Percentiles rank a stretch among this genome's conserved stretches.
These are phyloP conservation scores for Neofusicoccum sp. DNA, from an alignment of 2,329 filamentous ascomycete species.

Conservation along the genomic window DNA sequence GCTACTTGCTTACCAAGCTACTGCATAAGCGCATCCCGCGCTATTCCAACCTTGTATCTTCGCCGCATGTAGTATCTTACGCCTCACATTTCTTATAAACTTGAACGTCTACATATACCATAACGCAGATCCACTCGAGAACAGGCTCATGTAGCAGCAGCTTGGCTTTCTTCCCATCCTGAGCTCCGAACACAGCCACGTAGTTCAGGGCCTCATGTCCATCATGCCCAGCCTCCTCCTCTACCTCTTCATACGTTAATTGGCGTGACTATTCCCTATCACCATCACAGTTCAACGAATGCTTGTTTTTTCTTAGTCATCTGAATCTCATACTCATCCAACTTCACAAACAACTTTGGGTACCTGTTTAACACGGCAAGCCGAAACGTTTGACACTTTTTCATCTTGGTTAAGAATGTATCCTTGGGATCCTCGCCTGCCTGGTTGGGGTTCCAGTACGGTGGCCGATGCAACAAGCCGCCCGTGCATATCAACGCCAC, in stretches of 20 bases:
- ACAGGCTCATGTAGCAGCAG: slow-evolving; percentile 19
- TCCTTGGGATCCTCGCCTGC: slow-evolving; percentile 27
- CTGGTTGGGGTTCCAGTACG: slow-evolving; percentile 30
- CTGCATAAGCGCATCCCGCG: too few relatives aligned
- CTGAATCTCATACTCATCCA: slow-evolving; percentile 33
- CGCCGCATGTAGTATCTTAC: too few relatives aligned
- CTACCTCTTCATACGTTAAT: slow-evolving; percentile 25
- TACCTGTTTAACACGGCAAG: slow-evolving; percentile 25
- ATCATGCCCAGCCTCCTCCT: slow-evolving; percentile 24
- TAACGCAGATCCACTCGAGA: slow-evolving; percentile 20
- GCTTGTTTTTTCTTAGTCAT: slow-evolving; percentile 32
- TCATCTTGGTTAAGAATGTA: slow-evolving; percentile 31
- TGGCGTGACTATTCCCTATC: slow-evolving; percentile 25
- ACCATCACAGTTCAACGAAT: slow-evolving; percentile 28
- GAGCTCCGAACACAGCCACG: slow-evolving; percentile 21
- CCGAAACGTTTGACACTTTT: slow-evolving; percentile 30
- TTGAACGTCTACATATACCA: slow-evolving; percentile 18
- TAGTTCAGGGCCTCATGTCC: slow-evolving; percentile 26
- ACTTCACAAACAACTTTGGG: slow-evolving; percentile 29
- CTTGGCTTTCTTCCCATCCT: slow-evolving; percentile 15
- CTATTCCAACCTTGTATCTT: too few relatives aligned
- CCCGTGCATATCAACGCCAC: slow-evolving; percentile 19
- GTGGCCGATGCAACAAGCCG: slow-evolving; percentile 31
- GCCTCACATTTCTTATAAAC: background rate
- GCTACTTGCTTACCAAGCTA: too few relatives aligned